Evolutionary conservation across 257 asterid genomes (phyloP), one percentile per base, ranked within the genome.

Genomic region (Fraxinus cuspidata): DNA sequence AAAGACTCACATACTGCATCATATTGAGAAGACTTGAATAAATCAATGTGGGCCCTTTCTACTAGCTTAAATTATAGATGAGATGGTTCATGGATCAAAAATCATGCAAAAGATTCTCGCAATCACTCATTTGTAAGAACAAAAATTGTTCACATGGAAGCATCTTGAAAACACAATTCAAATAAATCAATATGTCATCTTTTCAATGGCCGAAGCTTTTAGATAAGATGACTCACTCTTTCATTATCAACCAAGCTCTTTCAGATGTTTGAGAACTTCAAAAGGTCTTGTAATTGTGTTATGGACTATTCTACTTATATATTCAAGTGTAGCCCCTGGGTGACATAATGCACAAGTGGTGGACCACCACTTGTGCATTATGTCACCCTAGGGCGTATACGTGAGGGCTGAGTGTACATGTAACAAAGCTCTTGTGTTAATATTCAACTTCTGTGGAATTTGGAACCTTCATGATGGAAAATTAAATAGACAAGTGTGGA

Each of bases 221-320:
- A 53, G 64, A 53, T 53, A n/a, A 58, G 66, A 21, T 7, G 66
- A 31, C 9, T 56, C 65, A n/a, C 27, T 4, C 27, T 56, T 51
- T 56, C 25, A 19, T 19, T 53, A 53, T 56, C 65, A 56, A n/a
- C 65, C 65, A 51, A 49, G 67, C 71, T 53, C 37, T 32, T 25
- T 73, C 44, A 56, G 32, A 51, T 71, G 37, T 60, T 42, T 5
- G 13, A 47, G 78, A 71, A 11, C 40, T 70, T 74, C 70, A 23
- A 77, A 80, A 29, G 23, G 71, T 77, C 53, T 31, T 58, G 34
- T 38, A 31, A 71, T 49, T 75, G 38, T 72, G 19, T 58, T 32
- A 72, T 70, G 5, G 35, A 32, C 4, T 32, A 32, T 4, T 32
- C 35, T 32, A 32, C 35, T 4, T 32, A 6, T 32, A 32, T 32